Conservation (phyloP, 768 basidiomycete species). For the Leccinum longicurvipes region DNA sequence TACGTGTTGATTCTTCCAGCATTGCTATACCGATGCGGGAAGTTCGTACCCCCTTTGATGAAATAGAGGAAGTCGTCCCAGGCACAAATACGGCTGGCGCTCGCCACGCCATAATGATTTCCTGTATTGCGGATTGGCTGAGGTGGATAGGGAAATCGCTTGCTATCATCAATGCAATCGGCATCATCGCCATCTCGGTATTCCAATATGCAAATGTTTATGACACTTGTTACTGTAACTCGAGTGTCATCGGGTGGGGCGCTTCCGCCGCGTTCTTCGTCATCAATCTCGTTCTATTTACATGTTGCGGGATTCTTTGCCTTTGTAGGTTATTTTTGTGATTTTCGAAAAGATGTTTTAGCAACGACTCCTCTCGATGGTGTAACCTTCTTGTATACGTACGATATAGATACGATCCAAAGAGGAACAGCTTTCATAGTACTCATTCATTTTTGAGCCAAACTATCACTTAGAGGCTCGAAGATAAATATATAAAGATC, state of each 20-base stretch:
- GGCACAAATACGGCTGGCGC: background rate
- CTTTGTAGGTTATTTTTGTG: background rate
- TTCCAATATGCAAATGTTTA: constrained; percentile 20
- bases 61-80: background rate
- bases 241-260: constrained; percentile 16
- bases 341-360: background rate
- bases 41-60: background rate
- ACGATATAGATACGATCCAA: background rate
- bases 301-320: constrained; percentile 19
- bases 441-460: background rate
- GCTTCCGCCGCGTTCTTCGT: constrained; percentile 14
- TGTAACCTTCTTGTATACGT: background rate
- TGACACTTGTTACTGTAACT: constrained; percentile 25
- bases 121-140: constrained; percentile 7
- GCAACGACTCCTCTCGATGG: background rate
- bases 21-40: background rate
- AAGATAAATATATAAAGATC: background rate
- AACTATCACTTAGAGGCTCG: background rate
- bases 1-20: background rate
- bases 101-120: background rate
- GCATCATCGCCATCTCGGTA: constrained; percentile 20
- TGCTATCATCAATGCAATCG: constrained; percentile 23
- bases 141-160: constrained; percentile 24
- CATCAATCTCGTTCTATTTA: constrained; percentile 23
- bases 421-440: no score